Evolutionary conservation across 805 yeast genomes (phyloP), one percentile per base, ranked within the genome.

Genomic region (Metschnikowia santaceciliae): DNA sequence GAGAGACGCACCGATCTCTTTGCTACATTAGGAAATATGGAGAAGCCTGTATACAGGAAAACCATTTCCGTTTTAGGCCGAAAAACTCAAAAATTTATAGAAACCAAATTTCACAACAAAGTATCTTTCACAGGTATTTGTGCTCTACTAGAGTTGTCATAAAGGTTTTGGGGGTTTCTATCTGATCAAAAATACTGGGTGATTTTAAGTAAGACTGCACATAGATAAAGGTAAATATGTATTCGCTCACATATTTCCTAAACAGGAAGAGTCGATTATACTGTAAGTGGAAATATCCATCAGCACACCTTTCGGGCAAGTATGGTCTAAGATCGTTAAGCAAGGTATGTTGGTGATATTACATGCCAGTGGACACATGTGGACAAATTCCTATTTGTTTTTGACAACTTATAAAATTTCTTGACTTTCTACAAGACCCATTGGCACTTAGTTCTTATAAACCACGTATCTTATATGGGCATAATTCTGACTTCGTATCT

Each of bases 11-110:
- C 19, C 7, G 34, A 22, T 44, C 14, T 8, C 32, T 35, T 44
- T 44, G 41, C 47, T 44, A 11, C 17, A 35, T 34, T 44, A 44
- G 47, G 47, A 44, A 44, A 44, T 44, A 44, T 35, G 41, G 37
- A 14, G 37, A 7, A 10, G 32, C 26, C 4, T 13, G 4, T 14
- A n/a, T 42, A 37, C 46, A 42, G 46, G 46, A 33, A 8, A 20
- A 14, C 22, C 2, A 4, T 42, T 33, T 22, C 37, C 37, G n/a
- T 14, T 42, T 42, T 32, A 26, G 37, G 35, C 20, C 23, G 14
- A 19, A 32, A 8, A 11, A 5, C 15, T 8, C 15, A 22, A 20
- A 42, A n/a, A 6, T 17, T 5, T 14, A 14, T 11, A 22, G 19
- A 38, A 20, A n/a, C 13, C 22, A n/a, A 8, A 11, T 30, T 17